These are phyloP conservation scores for Monascus ruber DNA, from an alignment of 2,329 filamentous ascomycete genomes.

Conservation along the genomic window DNA sequence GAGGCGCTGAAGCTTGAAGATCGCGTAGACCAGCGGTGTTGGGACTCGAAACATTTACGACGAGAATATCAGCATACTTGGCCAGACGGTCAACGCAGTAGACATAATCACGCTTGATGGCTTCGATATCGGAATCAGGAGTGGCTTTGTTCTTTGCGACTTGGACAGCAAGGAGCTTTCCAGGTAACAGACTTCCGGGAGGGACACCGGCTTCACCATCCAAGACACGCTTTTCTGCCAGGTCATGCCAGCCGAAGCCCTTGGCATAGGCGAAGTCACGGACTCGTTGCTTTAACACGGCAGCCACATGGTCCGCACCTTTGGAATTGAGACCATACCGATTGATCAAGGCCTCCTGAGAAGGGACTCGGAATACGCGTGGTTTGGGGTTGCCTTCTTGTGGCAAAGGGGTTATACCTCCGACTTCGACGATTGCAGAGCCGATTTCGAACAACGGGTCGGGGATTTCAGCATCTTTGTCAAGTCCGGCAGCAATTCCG, in stretches of 20 bases:
- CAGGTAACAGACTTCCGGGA: constrained; percentile 65
- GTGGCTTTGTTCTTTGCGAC: constrained; percentile 96
- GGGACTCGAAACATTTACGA: constrained; percentile 94
- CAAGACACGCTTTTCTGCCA: constrained; percentile 60
- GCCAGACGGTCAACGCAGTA: constrained; percentile 75
- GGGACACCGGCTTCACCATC: constrained; percentile 67
- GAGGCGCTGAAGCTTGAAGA: constrained; percentile 70
- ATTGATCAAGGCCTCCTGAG: constrained; percentile 81
- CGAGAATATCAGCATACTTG: constrained; percentile 85
- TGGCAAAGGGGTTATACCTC: constrained; percentile 75
- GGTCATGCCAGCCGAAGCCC: constrained; percentile 53
- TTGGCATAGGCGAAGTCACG: constrained; percentile 61
- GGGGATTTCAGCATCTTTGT: constrained; percentile 86
- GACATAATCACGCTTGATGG: constrained; percentile 71
- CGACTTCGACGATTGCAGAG: constrained; percentile 79
- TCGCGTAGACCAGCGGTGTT: constrained; percentile 88
- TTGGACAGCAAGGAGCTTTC: constrained; percentile 76
- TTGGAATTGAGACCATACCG: constrained; percentile 90
- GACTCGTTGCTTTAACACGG: constrained; percentile 64
- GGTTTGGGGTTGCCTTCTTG: constrained; percentile 82
- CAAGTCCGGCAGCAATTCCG: constrained; percentile 87
- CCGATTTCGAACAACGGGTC: constrained; percentile 76
- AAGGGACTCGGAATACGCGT: constrained; percentile 75
- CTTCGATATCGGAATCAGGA: constrained; percentile 69
- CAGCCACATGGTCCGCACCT: constrained; percentile 78